Base-by-base conservation (phyloP, 2,329 filamentous ascomycete genomes). In the Alternaria hordeiaustralica region DNA sequence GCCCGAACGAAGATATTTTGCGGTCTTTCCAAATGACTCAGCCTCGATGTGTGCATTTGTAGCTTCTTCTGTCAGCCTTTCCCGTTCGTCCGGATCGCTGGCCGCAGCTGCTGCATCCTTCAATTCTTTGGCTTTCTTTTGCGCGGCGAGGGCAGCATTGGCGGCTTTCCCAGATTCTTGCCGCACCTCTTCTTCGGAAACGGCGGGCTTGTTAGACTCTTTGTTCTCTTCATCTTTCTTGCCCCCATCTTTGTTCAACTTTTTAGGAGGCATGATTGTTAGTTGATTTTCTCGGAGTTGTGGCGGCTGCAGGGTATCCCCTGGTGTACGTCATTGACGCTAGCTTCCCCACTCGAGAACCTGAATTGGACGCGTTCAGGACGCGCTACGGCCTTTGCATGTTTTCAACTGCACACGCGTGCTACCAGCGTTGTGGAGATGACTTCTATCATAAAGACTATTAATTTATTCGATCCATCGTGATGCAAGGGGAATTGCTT, bases 1-100 rank as follows among this genome's bases (percentile, higher is more conserved):
- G 4, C 71, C 71, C 11, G 71, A 73, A 23, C 68, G 69, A 18
- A 72, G 58, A 57, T 73, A 73, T 15, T 67, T 71, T 55, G 71
- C 71, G n/a, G 71, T 72, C 44, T 73, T 73, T 12, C 71, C 71
- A 12, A 73, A 66, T 1, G 71, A 72, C 45, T 72, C 69, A 5
- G 71, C 70, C 56, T 72, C 68, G 6, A 73, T 65, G 28, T 72
- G 66, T 20, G 64, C 61, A 18, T 73, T 65, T 15, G 70, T 64
- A 13, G 71, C 69, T 61, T 71, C 47, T 60, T 69, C 68, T 55
- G 71, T 69, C n/a, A 72, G 30, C 44, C 59, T 71, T 49, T 75
- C 60, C 46, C 69, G 66, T 57, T 67, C 63, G 10, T 68, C 67
- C n/a, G 68, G 57, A 43, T 68, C 62, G 10, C 66, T 58, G 36